phyloP scores from a whole-genome alignment of 2,329 filamentous ascomycete species.

The Stromatinia cepivora region DNA sequence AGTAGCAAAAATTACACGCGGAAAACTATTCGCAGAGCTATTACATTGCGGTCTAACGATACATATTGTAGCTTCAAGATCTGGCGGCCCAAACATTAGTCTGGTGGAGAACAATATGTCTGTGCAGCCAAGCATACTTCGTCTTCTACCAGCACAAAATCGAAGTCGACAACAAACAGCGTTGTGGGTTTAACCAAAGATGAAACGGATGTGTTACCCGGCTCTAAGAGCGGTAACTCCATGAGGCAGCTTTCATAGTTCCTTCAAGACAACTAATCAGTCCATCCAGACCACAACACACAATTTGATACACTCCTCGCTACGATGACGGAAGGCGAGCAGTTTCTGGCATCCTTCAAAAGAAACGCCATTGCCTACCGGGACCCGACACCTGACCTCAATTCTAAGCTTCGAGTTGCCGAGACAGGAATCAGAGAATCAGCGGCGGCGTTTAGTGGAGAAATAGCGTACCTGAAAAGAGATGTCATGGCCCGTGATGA shows the following conservation, averaged over 20 bases:
- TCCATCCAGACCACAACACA: not conserved
- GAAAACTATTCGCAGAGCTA: not conserved
- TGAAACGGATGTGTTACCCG: accelerated
- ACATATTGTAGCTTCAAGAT: not conserved
- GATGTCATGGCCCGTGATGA: not conserved
- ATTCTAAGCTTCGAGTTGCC: not conserved
- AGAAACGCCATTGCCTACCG: not conserved
- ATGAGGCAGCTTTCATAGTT: not conserved
- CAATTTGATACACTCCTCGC: not conserved
- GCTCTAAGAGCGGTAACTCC: not conserved
- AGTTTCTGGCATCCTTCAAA: not conserved
- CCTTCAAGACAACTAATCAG: not conserved
- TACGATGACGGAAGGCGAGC: not conserved
- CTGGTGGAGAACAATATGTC: not conserved
- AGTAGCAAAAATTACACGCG: not conserved
- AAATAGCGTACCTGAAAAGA: not conserved
- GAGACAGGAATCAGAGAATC: not conserved
- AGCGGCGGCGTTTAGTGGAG: not conserved
- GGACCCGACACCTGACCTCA: not conserved
- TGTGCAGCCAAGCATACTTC: not conserved
- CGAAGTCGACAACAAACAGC: not conserved
- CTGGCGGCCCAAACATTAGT: accelerated
- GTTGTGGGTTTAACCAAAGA: not conserved
- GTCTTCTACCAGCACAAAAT: not conserved
- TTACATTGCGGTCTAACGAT: not conserved